Percentiles rank a stretch among this genome's conserved stretches.
Conservation (phyloP, 768 basidiomycete species). For the Daedalea quercina region DNA sequence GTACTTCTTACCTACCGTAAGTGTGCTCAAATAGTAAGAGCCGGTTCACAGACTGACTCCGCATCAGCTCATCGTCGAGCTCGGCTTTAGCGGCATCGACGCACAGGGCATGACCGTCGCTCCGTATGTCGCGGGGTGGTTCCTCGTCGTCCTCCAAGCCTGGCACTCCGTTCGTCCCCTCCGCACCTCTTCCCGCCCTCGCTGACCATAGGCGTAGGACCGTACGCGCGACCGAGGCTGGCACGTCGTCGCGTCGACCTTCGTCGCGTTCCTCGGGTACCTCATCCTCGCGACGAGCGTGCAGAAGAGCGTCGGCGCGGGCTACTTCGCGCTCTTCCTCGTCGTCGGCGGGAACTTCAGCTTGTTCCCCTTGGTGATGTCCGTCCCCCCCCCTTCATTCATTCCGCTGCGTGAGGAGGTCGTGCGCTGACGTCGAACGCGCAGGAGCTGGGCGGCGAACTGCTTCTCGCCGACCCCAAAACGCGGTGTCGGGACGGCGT, state of each 20-base stretch:
- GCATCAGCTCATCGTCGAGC: conserved; percentile 41
- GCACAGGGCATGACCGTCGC: conserved; percentile 55
- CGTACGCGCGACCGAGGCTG: conserved; percentile 46
- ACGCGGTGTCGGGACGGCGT: conserved; percentile 52
- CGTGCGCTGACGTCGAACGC: background rate
- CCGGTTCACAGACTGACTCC: background rate
- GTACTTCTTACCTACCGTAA: conserved; percentile 49
- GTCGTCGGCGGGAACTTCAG: conserved; percentile 49
- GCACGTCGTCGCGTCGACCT: conserved; percentile 46
- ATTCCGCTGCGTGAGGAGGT: no score
- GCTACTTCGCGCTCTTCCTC: conserved; percentile 52
- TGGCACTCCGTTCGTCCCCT: conserved; percentile 27
- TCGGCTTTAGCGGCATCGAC: conserved; percentile 50
- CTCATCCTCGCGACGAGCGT: conserved; percentile 45
- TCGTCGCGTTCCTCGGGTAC: conserved; percentile 44
- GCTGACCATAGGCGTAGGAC: conserved; percentile 27
- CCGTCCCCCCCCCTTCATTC: background rate
- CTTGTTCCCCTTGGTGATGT: conserved; percentile 55
- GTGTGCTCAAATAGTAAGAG: conserved; percentile 1
- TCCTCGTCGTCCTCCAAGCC: conserved; percentile 47
- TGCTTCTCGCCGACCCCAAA: conserved; percentile 54
- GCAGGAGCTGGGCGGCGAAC: conserved; percentile 56
- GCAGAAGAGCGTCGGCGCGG: conserved; percentile 44
- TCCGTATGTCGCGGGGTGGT: conserved; percentile 50
- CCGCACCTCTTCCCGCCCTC: background rate